A percentile compares a stretch with the other conserved stretches of the same genome.
These are phyloP conservation scores for Cynara cardunculus DNA, from an alignment of 129 eudicot genomes.

Conservation along the genomic window DNA sequence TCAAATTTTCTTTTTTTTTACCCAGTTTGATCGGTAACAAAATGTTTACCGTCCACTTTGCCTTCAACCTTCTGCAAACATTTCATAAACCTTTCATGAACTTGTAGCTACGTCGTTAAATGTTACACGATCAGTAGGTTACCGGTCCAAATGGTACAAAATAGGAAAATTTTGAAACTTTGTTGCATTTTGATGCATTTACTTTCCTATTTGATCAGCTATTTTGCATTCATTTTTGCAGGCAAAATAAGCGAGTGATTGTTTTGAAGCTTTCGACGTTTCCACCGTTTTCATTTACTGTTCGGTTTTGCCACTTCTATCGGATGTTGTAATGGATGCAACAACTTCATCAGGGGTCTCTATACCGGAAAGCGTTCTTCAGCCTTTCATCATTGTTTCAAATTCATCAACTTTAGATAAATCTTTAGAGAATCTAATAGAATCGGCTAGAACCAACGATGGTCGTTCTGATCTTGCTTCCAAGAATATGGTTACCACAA, in stretches of 20 bases:
- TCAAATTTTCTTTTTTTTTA: no score
- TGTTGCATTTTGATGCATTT: no score
- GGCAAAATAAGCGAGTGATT: not conserved
- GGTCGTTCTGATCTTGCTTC: conserved; percentile 82
- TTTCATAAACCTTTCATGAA: no score
- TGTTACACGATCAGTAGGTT: no score
- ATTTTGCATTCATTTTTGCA: not conserved
- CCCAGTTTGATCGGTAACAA: no score
- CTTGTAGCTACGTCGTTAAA: no score
- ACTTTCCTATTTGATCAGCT: not conserved
- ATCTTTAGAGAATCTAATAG: conserved; percentile 47
- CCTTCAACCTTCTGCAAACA: no score
- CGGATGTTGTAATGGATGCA: conserved; percentile 34
- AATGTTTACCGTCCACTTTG: no score
- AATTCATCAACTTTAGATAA: conserved; percentile 36
- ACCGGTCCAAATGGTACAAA: not conserved
- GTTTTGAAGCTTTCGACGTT: not conserved
- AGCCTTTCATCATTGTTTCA: conserved; percentile 39
- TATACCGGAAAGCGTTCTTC: conserved; percentile 39
- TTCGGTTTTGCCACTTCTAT: not conserved
- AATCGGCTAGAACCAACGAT: conserved; percentile 39
- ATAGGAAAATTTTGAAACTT: not conserved
- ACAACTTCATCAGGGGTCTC: not conserved
- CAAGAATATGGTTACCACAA: conserved; percentile 32
- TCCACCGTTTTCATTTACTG: not conserved